Percentiles rank a stretch among this genome's conserved stretches.
phyloP scores from a whole-genome alignment of 2,329 filamentous ascomycete species.

The Colletotrichum sidae region DNA sequence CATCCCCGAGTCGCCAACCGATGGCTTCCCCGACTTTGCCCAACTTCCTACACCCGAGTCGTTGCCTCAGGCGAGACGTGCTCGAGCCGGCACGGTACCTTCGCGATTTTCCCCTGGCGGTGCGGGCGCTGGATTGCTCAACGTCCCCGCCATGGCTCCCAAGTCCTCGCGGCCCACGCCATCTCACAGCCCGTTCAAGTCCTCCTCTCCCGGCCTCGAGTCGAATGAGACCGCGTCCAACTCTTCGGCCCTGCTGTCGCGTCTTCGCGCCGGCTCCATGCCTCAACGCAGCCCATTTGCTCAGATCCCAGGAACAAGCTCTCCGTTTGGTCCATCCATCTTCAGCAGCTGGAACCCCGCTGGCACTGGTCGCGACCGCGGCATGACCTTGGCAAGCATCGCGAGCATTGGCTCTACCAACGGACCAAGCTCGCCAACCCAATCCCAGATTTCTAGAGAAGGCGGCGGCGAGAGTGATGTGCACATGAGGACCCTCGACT shows the following conservation, averaged over 20 bases:
- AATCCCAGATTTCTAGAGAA: constrained; percentile 88
- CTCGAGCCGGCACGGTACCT: constrained; percentile 94
- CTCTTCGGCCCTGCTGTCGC: constrained; percentile 82
- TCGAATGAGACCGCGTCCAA: constrained; percentile 58
- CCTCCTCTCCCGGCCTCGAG: constrained; percentile 68
- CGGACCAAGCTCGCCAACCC: constrained; percentile 85
- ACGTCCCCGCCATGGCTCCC: constrained; percentile 69
- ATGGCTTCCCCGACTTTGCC: constrained; percentile 93
- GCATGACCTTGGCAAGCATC: constrained; percentile 84
- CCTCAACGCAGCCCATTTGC: constrained; percentile 83
- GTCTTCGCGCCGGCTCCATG: constrained; percentile 92
- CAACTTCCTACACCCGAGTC: constrained; percentile 75
- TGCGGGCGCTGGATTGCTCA: constrained; percentile 69
- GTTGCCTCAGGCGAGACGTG: constrained; percentile 78
- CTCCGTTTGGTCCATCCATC: constrained; percentile 88
- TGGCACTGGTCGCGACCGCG: constrained; percentile 78
- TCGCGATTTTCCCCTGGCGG: constrained; percentile 89
- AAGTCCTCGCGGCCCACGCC: constrained; percentile 89
- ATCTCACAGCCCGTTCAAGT: constrained; percentile 87
- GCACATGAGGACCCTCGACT: constrained; percentile 90
- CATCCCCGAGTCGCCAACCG: constrained; percentile 95
- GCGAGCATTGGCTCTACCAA: constrained; percentile 88
- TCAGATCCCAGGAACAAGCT: constrained; percentile 61
- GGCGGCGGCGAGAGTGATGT: constrained; percentile 89
- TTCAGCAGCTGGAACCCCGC: constrained; percentile 83